Conservation (phyloP, 345 rosid species). For the Syzygium oleosum region DNA sequence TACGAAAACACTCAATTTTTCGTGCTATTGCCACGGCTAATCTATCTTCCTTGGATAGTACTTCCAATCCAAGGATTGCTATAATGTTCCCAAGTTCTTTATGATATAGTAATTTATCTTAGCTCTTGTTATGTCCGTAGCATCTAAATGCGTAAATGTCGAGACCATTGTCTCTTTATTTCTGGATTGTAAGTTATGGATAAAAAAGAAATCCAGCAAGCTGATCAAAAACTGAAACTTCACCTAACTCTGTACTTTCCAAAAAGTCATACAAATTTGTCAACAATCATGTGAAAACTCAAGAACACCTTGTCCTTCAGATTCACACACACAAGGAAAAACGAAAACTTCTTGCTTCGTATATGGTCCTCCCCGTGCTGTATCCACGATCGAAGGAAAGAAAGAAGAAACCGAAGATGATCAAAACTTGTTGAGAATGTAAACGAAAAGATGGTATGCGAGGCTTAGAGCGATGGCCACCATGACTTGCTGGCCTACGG, state of each 20-base stretch:
- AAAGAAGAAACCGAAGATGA: neutral
- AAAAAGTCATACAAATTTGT: neutral
- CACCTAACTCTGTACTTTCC: neutral
- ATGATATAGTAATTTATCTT: neutral
- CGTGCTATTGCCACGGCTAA: neutral
- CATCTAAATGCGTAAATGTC: neutral
- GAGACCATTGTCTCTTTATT: neutral
- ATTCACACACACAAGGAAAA: neutral
- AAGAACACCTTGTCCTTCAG: neutral
- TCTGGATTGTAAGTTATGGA: neutral
- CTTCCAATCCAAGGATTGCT: neutral
- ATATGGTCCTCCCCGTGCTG: neutral
- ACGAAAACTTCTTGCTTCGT: neutral
- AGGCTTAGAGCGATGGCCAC: constrained; percentile 42
- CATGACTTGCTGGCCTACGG: constrained; percentile 53
- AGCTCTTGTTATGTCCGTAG: neutral
- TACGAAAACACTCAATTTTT: neutral
- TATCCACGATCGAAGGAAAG: neutral
- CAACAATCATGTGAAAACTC: neutral
- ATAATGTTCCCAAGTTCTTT: neutral
- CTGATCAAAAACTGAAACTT: neutral
- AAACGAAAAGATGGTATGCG: constrained; percentile 31
- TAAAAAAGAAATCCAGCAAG: neutral
- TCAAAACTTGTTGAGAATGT: constrained; percentile 21
- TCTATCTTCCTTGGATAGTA: neutral